A percentile compares a stretch with the other conserved stretches of the same genome.
These are phyloP conservation scores for Bassia scoparia DNA, from an alignment of 148 eudicot species.

Conservation along the genomic window DNA sequence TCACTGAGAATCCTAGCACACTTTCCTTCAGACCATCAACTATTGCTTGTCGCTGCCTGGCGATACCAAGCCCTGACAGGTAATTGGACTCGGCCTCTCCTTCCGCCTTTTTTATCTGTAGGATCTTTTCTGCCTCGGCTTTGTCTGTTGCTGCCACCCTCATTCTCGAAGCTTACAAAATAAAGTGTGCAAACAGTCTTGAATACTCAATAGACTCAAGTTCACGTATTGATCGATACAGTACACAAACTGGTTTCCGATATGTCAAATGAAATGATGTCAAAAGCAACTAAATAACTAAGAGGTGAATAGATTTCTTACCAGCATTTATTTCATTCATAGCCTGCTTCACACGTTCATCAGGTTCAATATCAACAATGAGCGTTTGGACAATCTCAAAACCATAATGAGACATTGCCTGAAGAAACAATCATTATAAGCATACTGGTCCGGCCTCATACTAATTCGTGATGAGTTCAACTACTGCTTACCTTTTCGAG, in stretches of 20 bases:
- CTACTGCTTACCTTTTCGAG: constrained; percentile 30
- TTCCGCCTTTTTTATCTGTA: constrained; percentile 38
- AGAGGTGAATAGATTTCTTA: constrained; percentile 14
- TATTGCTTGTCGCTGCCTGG: constrained; percentile 43
- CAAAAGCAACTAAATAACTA: not conserved
- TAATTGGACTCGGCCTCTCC: constrained; percentile 44
- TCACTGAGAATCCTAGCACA: constrained; percentile 35
- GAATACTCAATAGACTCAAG: not conserved
- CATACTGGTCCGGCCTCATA: not conserved
- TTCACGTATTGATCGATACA: not conserved
- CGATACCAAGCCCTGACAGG: constrained; percentile 42
- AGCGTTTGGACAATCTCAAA: constrained; percentile 47
- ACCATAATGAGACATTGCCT: constrained; percentile 46
- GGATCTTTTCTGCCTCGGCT: constrained; percentile 41
- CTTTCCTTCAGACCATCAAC: constrained; percentile 44
- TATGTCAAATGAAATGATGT: not conserved
- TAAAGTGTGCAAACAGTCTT: not conserved
- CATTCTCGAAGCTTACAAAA: constrained; percentile 33
- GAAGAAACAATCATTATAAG: not conserved
- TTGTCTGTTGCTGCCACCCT: constrained; percentile 42
- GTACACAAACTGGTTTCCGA: not conserved
- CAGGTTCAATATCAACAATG: constrained; percentile 42
- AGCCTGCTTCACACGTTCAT: constrained; percentile 40
- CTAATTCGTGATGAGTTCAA: not conserved
- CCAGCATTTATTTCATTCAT: constrained; percentile 54